These are phyloP conservation scores for Cokeromyces recurvatus DNA, from an alignment of 371 early-diverging fungal species.

Conservation along the genomic window DNA sequence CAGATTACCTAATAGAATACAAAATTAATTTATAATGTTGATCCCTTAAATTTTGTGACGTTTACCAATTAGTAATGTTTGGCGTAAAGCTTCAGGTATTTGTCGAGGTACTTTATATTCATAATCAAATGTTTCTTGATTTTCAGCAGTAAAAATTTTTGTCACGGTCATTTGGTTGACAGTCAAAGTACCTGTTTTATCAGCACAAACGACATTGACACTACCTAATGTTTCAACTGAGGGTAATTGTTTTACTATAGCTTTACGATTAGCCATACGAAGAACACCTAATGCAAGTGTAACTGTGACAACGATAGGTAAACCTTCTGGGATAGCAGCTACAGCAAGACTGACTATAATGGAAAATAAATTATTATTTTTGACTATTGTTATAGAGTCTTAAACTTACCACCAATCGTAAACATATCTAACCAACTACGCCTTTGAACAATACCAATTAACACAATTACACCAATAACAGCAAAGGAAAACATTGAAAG, in stretches of 20 bases:
- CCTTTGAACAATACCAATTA: constrained; percentile 87
- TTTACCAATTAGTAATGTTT: constrained; percentile 55
- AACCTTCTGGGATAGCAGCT: constrained; percentile 93
- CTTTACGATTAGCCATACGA: constrained; percentile 83
- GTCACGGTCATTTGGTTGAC: constrained; percentile 84
- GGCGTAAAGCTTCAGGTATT: constrained; percentile 42
- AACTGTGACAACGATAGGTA: constrained; percentile 91
- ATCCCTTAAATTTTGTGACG: neutral
- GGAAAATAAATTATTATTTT: neutral
- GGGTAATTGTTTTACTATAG: constrained; percentile 88
- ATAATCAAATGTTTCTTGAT: constrained; percentile 59
- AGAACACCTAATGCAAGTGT: constrained; percentile 87
- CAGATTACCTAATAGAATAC: constrained; percentile 33
- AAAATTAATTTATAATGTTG: neutral
- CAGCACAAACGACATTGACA: constrained; percentile 84
- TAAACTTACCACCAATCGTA: constrained; percentile 73
- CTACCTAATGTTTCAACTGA: constrained; percentile 91
- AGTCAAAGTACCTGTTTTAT: constrained; percentile 92
- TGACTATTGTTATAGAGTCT: too few species aligned
- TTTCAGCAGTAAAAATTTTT: constrained; percentile 63
- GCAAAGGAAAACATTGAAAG: constrained; percentile 81
- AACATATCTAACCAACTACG: constrained; percentile 92
- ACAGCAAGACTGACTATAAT: constrained; percentile 77
- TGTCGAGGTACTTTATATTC: constrained; percentile 41
- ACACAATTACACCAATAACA: constrained; percentile 83